phyloP scores from a whole-genome alignment of 2,329 filamentous ascomycete genomes.

The Canariomyces notabilis region DNA sequence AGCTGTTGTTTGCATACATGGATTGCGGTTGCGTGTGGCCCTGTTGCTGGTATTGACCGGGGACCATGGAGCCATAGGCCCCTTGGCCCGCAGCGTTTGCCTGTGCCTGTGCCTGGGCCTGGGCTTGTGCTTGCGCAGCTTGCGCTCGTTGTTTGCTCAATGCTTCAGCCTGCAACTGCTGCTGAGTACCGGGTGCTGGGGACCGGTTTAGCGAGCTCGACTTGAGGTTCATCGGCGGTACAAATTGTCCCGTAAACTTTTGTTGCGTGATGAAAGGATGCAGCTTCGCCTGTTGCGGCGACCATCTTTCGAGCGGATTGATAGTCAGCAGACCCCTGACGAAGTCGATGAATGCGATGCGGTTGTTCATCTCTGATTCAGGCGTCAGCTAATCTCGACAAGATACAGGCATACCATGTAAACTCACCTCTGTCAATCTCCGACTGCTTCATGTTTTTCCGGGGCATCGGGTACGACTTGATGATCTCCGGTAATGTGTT shows the following conservation, averaged over 20 bases:
- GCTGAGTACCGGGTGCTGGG: slow-evolving; percentile 86
- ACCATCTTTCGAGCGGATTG: slow-evolving; percentile 95
- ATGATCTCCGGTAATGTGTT: slow-evolving; percentile 95
- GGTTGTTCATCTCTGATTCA: slow-evolving; percentile 88
- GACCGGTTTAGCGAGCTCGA: slow-evolving; percentile 79
- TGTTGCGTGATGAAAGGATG: slow-evolving; percentile 98
- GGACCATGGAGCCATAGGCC: slow-evolving; percentile 53
- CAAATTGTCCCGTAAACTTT: slow-evolving; percentile 93
- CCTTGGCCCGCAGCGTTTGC: slow-evolving; percentile 63
- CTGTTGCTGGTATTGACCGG: slow-evolving; percentile 46
- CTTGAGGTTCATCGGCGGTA: slow-evolving; percentile 95
- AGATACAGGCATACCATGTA: slow-evolving; percentile 7
- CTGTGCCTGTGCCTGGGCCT: slow-evolving; percentile 62
- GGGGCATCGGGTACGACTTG: slow-evolving; percentile 93
- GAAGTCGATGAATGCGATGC: slow-evolving; percentile 96
- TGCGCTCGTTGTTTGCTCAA: slow-evolving; percentile 86
- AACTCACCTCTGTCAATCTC: slow-evolving; percentile 91
- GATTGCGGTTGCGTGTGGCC: slow-evolving; percentile 48
- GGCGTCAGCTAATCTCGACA: slow-evolving; percentile 17
- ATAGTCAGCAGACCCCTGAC: slow-evolving; percentile 89
- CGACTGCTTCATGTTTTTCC: slow-evolving; percentile 98
- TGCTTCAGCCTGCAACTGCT: slow-evolving; percentile 92
- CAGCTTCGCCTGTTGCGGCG: slow-evolving; percentile 91
- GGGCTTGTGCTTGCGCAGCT: slow-evolving; percentile 60
- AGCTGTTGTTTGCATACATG: slow-evolving; percentile 76